These are phyloP conservation scores for Symbiodinium natans DNA, from an alignment of 73 alveolate species.

Conservation along the genomic window DNA sequence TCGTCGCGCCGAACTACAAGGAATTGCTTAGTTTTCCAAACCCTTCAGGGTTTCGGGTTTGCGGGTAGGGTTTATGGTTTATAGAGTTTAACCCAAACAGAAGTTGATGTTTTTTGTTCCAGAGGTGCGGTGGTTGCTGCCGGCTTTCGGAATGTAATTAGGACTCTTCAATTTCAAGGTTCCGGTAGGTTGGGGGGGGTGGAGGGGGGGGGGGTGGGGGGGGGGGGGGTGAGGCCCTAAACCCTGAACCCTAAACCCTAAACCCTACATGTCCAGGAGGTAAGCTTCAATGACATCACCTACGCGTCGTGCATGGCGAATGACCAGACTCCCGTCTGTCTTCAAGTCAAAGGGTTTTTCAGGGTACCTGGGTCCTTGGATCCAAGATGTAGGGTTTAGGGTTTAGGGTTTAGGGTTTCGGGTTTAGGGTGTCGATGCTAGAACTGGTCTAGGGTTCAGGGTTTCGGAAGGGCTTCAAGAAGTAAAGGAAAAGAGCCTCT, in stretches of 20 bases:
- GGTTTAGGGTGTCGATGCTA: background rate
- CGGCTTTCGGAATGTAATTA: too few relatives aligned
- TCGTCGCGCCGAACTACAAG: conserved; percentile 89
- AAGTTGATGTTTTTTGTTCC: too few relatives aligned
- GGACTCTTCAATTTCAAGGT: too few relatives aligned
- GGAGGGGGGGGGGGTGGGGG: too few relatives aligned
- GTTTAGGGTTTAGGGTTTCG: background rate
- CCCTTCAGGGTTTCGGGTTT: too few relatives aligned
- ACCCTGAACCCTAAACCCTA: background rate
- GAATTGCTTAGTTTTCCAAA: background rate
- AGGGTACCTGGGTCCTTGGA: background rate
- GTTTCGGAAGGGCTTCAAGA: background rate
- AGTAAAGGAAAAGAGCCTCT: too few relatives aligned
- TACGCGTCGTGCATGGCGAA: conserved; percentile 89
- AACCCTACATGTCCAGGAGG: conserved; percentile 10
- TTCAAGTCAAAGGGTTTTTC: too few relatives aligned
- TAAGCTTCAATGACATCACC: conserved; percentile 76
- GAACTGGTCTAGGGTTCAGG: background rate
- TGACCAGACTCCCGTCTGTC: background rate
- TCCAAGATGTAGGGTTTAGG: background rate
- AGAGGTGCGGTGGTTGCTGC: too few relatives aligned
- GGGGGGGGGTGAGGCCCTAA: too few relatives aligned
- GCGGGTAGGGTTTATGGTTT: too few relatives aligned
- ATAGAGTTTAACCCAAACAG: too few relatives aligned
- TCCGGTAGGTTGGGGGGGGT: too few relatives aligned